A percentile compares a stretch with the other conserved stretches of the same genome.
phyloP scores from a whole-genome alignment of 2,329 filamentous ascomycete species.

The Trichophyton equinum region DNA sequence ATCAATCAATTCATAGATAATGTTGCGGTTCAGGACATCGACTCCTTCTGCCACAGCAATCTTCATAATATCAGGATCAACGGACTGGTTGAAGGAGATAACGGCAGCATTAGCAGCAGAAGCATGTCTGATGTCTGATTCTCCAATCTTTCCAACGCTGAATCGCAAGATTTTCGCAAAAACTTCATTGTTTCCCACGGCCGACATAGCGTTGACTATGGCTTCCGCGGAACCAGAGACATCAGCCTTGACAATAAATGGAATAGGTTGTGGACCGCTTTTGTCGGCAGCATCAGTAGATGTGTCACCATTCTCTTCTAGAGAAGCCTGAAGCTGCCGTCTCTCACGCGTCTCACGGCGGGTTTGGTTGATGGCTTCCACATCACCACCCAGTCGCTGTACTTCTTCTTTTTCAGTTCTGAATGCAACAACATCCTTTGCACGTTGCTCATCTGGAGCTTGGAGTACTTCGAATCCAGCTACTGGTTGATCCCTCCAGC shows the following conservation, averaged over 20 bases:
- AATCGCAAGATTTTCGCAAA: conserved; percentile 63
- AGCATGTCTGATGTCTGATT: conserved; percentile 84
- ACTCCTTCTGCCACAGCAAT: conserved; percentile 62
- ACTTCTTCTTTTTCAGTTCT: conserved; percentile 60
- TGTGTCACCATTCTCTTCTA: conserved; percentile 30
- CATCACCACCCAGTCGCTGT: conserved; percentile 51
- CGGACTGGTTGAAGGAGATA: conserved; percentile 70
- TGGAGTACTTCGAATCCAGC: conserved; percentile 84
- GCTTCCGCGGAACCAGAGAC: conserved; percentile 91
- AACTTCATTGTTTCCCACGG: conserved; percentile 76
- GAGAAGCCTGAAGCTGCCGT: conserved; percentile 21
- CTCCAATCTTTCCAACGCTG: conserved; percentile 62
- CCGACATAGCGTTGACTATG: conserved; percentile 61
- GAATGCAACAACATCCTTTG: conserved; percentile 65
- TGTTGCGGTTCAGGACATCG: conserved; percentile 67
- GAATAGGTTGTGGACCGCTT: conserved; percentile 46
- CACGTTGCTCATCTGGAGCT: conserved; percentile 63
- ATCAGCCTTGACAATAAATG: conserved; percentile 83
- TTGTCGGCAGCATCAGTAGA: conserved; percentile 7
- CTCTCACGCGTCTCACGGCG: conserved; percentile 49
- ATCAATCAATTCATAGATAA: conserved; percentile 42
- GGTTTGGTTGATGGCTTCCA: conserved; percentile 63
- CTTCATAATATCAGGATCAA: conserved; percentile 54
- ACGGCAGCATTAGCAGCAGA: conserved; percentile 62
- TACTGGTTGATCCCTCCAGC: conserved; percentile 79